phyloP scores from a whole-genome alignment of 225 moss, liverwort and hornwort genomes.

The Pseudoscleropodium purum region DNA sequence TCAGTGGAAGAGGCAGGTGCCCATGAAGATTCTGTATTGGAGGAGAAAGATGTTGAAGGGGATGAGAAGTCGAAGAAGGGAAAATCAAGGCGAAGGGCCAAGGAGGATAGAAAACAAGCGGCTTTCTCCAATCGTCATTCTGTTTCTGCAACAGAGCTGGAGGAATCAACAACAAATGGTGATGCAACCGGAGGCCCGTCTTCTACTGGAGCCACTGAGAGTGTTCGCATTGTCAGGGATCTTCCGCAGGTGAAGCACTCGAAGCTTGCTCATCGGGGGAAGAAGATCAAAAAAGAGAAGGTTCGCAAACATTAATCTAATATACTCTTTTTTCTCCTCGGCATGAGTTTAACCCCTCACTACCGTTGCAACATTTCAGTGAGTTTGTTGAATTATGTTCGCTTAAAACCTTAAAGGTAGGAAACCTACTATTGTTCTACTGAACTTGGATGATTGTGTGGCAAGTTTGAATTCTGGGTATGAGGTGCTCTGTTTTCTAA shows the following conservation, averaged over 20 bases:
- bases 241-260: conserved; percentile 20
- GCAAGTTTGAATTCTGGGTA: background rate
- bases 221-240: conserved; percentile 13
- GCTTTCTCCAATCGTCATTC: conserved; percentile 48
- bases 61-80: conserved; percentile 32
- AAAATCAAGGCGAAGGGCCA: conserved; percentile 56
- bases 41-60: conserved; percentile 24
- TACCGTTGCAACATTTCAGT: background rate
- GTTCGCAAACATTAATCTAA: background rate
- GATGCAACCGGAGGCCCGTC: conserved; percentile 15
- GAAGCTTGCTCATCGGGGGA: conserved; percentile 41
- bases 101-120: conserved; percentile 52
- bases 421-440: background rate
- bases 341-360: background rate
- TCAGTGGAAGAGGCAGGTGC: conserved; percentile 12
- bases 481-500: background rate
- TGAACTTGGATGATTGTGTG: background rate
- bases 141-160: conserved; percentile 11
- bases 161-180: background rate
- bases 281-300: conserved; percentile 52
- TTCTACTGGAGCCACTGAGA: conserved; percentile 8
- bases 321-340: background rate
- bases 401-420: background rate
- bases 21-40: conserved; percentile 6
- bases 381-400: background rate